phyloP scores from a whole-genome alignment of 805 yeast species.

The Kodamaea nitidulidarum region DNA sequence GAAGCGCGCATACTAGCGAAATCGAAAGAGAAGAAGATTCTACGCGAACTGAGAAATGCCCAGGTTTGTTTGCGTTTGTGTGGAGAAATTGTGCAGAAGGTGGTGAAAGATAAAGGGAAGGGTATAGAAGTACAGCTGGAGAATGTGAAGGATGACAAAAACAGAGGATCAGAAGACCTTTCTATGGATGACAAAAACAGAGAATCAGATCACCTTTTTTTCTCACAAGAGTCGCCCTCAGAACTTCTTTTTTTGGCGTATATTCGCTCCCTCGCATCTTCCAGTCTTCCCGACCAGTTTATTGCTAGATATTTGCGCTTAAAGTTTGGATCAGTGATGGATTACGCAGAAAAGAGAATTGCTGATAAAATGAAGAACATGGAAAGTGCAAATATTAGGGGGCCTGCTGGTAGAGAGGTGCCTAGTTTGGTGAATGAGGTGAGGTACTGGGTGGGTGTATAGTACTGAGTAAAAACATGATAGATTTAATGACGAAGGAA shows the following conservation, averaged over 20 bases:
- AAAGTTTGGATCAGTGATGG: conserved; percentile 28
- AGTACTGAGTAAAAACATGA: neutral
- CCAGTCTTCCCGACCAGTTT: conserved; percentile 40
- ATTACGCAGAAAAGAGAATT: conserved; percentile 11
- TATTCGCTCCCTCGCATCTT: conserved; percentile 27
- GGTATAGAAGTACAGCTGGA: too few relatives aligned
- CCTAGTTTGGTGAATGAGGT: conserved; percentile 38
- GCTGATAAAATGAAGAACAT: conserved; percentile 11
- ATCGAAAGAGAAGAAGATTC: conserved; percentile 26
- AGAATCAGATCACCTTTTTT: neutral
- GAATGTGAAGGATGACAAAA: neutral
- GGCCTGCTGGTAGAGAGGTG: conserved; percentile 23
- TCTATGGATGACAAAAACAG: too few relatives aligned
- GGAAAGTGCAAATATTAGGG: conserved; percentile 15
- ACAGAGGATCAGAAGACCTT: neutral
- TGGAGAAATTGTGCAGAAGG: conserved; percentile 17
- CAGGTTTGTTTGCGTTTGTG: conserved; percentile 28
- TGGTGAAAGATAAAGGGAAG: conserved; percentile 6
- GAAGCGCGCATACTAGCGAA: conserved; percentile 33
- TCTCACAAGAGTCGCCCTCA: neutral
- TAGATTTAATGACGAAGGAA: neutral
- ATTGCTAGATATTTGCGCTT: conserved; percentile 29
- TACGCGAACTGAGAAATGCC: conserved; percentile 32
- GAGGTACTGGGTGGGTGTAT: conserved; percentile 10
- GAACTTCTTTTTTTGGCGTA: conserved; percentile 36